Conservation (phyloP, 208 protist species). For the Trypanosoma caninum region DNA sequence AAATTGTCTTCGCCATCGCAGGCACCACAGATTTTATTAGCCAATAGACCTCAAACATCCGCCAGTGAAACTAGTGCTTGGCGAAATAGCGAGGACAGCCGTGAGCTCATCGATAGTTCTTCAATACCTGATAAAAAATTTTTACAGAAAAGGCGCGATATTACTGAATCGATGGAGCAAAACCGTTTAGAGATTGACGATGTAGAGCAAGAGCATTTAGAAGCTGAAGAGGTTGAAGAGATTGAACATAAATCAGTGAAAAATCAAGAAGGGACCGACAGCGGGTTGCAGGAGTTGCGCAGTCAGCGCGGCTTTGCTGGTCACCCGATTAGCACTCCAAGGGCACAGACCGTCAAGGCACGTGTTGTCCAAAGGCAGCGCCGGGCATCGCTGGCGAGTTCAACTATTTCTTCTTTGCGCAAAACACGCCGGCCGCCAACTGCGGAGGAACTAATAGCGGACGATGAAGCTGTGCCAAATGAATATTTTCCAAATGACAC, state of each 20-base stretch:
- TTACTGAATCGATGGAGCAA: not conserved
- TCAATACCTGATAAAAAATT: not conserved
- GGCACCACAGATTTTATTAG: conserved; percentile 3
- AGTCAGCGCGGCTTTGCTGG: conserved; percentile 33
- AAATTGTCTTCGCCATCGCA: conserved; percentile 1
- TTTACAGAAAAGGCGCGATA: not conserved
- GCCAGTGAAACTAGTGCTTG: not conserved
- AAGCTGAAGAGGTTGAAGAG: conserved; percentile 19
- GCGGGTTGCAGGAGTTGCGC: conserved; percentile 14
- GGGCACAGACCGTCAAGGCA: conserved; percentile 25
- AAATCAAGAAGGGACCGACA: not conserved
- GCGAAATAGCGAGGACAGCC: conserved; percentile 3
- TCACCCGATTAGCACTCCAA: conserved; percentile 55
- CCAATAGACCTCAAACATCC: not conserved
- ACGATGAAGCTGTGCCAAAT: conserved; percentile 48
- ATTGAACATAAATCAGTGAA: conserved; percentile 25
- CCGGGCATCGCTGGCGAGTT: conserved; percentile 6
- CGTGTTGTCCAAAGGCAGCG: not conserved
- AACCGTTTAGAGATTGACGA: not conserved
- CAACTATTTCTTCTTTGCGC: conserved; percentile 22
- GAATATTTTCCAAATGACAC: conserved; percentile 62
- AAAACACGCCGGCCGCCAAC: conserved; percentile 46
- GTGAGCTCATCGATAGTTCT: not conserved
- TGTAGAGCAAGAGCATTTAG: conserved; percentile 1
- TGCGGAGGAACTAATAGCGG: conserved; percentile 56